Conservation (phyloP, 2,329 filamentous ascomycete genomes). For the Calonectria leucothoes region DNA sequence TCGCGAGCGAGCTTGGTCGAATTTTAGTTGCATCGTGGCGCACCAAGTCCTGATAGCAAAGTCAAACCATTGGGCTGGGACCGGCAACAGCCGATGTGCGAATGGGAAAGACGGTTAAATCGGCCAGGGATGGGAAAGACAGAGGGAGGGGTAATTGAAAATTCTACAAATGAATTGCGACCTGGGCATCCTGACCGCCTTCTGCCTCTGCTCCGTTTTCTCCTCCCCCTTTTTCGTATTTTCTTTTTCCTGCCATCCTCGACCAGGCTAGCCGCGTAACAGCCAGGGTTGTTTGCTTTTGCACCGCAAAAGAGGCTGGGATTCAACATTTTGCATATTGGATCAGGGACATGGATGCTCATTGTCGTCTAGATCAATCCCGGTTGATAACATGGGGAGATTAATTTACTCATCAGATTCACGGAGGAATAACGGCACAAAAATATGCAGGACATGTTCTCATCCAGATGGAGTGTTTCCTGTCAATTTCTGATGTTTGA, state of each 20-base stretch:
- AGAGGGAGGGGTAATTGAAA: background rate
- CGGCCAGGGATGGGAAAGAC: background rate
- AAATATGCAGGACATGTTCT: background rate
- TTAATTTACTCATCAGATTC: background rate
- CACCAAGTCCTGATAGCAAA: background rate
- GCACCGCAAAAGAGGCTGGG: background rate
- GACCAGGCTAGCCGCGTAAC: background rate
- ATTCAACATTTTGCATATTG: background rate
- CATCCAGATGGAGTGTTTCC: background rate
- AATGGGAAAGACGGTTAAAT: background rate
- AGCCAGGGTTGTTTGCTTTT: background rate
- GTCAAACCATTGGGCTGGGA: background rate
- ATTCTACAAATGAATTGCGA: background rate
- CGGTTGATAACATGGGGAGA: background rate
- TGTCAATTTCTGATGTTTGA: no score
- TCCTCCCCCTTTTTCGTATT: background rate
- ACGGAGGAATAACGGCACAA: background rate
- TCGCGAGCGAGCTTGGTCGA: background rate
- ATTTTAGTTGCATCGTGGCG: background rate
- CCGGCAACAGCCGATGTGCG: background rate
- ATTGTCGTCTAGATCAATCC: background rate
- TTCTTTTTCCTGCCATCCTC: background rate
- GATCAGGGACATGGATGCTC: background rate
- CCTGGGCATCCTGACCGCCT: background rate
- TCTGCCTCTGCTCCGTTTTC: background rate